phyloP scores from a whole-genome alignment of 148 eudicot genomes.

The Chenopodium suecicum region DNA sequence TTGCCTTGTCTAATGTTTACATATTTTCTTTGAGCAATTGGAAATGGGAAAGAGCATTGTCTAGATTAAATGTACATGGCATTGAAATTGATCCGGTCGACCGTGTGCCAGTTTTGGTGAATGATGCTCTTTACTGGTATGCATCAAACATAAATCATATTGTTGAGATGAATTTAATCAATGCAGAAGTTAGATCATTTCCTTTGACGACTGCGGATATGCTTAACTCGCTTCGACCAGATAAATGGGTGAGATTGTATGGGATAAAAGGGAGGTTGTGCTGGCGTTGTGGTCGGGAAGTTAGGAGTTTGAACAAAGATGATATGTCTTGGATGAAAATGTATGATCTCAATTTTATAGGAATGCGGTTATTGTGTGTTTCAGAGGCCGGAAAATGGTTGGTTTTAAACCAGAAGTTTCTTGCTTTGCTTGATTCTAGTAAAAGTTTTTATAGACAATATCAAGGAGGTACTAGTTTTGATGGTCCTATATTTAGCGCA shows the following conservation, averaged over 20 bases:
- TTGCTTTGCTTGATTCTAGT: too few relatives aligned
- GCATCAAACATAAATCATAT: background rate
- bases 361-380: background rate
- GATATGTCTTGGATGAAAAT: background rate
- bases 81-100: background rate
- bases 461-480: background rate
- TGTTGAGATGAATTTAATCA: constrained; percentile 26
- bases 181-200: constrained; percentile 11
- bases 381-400: background rate
- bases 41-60: constrained; percentile 16
- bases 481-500: background rate
- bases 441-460: too few relatives aligned
- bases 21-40: constrained; percentile 14
- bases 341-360: background rate
- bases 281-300: constrained; percentile 17
- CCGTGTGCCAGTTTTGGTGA: constrained; percentile 12
- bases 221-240: background rate
- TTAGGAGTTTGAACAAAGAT: constrained; percentile 13
- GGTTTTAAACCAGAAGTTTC: too few relatives aligned
- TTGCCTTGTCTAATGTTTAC: constrained; percentile 9
- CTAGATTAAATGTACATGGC: constrained; percentile 9
- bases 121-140: constrained; percentile 26
- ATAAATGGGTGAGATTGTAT: constrained; percentile 3
- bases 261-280: constrained; percentile 26
- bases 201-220: constrained; percentile 11